Conservation (phyloP, 2,329 filamentous ascomycete genomes). For the Pseudopyricularia javanii region DNA sequence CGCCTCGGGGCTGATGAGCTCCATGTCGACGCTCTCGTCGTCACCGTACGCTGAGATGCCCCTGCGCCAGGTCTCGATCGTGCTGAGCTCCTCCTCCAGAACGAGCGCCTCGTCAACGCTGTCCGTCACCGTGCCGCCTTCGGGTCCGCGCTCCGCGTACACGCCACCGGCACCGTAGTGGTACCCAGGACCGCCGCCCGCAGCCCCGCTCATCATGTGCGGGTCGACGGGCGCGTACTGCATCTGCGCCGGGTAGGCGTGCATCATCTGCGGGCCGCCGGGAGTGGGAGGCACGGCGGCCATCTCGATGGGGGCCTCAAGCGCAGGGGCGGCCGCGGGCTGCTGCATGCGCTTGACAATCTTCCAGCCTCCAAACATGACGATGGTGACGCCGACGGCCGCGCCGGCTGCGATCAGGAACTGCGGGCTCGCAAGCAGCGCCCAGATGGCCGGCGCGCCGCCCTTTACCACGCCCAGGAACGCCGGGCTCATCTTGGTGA, state of each 20-base stretch:
- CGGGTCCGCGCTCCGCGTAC: not conserved
- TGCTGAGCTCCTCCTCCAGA: conserved; percentile 43
- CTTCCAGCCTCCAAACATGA: conserved; percentile 94
- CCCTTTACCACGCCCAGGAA: conserved; percentile 66
- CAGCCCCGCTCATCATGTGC: not conserved
- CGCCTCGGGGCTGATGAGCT: conserved; percentile 45
- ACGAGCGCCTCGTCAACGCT: conserved; percentile 40
- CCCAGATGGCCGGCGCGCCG: conserved; percentile 75
- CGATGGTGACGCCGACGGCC: conserved; percentile 83
- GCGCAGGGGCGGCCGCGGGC: conserved; percentile 13
- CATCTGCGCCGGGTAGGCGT: not conserved
- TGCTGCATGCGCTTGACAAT: conserved; percentile 77
- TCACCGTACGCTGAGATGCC: conserved; percentile 35
- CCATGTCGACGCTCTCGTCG: conserved; percentile 32
- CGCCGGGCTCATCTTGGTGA: conserved; percentile 72
- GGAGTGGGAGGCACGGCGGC: not conserved
- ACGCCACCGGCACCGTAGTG: conserved; percentile 1
- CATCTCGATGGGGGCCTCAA: conserved; percentile 4
- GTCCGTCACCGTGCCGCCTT: conserved; percentile 3
- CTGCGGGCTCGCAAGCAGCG: conserved; percentile 76
- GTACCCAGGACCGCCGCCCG: not conserved
- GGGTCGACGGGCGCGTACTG: not conserved
- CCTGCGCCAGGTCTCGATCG: conserved; percentile 46
- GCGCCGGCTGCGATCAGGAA: conserved; percentile 89
- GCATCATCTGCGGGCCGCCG: not conserved